These are phyloP conservation scores for Helotiales sp. DNA, from an alignment of 2,329 filamentous ascomycete species.

Conservation along the genomic window DNA sequence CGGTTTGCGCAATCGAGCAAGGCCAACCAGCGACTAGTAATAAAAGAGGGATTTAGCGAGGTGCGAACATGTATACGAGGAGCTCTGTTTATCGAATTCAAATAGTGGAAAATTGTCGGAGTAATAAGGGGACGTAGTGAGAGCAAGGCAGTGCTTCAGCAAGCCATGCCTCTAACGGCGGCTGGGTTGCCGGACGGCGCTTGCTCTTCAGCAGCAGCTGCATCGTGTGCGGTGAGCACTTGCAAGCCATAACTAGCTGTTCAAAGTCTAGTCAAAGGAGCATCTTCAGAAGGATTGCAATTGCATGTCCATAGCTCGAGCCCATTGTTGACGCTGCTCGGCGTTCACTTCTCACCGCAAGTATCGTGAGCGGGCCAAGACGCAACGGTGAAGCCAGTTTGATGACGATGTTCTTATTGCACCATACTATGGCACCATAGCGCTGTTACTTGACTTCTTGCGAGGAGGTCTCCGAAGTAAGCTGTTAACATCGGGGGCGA, in stretches of 20 bases:
- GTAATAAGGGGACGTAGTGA: not conserved
- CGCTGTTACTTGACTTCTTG: not conserved
- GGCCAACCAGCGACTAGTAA: too few relatives aligned
- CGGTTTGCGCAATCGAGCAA: too few relatives aligned
- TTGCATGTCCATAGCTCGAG: not conserved
- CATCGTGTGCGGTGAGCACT: slow-evolving; percentile 2
- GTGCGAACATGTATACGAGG: too few relatives aligned
- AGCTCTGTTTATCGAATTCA: too few relatives aligned
- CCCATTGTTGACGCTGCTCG: not conserved
- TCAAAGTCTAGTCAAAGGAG: not conserved
- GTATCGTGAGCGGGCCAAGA: not conserved
- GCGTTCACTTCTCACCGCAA: slow-evolving; percentile 3
- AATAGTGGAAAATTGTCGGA: slow-evolving; percentile 1
- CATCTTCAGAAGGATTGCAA: not conserved
- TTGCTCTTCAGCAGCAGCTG: not conserved
- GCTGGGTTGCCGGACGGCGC: not conserved
- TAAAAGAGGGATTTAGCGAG: too few relatives aligned
- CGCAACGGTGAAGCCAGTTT: slow-evolving; percentile 1
- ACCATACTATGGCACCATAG: not conserved
- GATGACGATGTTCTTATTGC: not conserved
- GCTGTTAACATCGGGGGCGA: not conserved
- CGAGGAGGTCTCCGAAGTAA: too few relatives aligned
- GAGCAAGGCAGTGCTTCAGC: not conserved
- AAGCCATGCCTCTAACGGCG: not conserved
- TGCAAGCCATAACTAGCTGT: not conserved